Evolutionary conservation across 148 eudicot species (phyloP).

Genomic region (Rhododendron molle): DNA sequence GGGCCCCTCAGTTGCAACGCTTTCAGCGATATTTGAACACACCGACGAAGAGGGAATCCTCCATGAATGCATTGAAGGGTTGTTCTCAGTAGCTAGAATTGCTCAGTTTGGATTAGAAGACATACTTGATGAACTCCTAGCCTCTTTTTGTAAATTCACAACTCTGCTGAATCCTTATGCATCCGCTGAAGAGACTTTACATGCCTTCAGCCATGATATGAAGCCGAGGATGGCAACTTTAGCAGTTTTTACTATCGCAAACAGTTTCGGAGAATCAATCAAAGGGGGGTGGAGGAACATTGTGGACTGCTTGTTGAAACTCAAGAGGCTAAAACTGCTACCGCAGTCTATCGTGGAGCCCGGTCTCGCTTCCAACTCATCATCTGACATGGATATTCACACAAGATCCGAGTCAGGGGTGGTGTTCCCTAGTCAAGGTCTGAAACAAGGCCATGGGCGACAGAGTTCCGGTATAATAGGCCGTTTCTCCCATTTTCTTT

Average conservation of each 20-base stretch:
- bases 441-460: constrained; percentile 24
- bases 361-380: constrained; percentile 19
- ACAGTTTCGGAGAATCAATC: constrained; percentile 66
- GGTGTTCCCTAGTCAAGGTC: constrained; percentile 16
- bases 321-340: constrained; percentile 73
- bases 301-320: constrained; percentile 80
- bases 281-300: constrained; percentile 91
- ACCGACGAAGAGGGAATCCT: constrained; percentile 81
- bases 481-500: constrained; percentile 52
- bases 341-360: constrained; percentile 67
- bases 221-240: constrained; percentile 94
- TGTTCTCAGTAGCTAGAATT: constrained; percentile 74
- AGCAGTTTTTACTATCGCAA: constrained; percentile 81
- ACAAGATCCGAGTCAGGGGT: constrained; percentile 32
- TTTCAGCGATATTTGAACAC: constrained; percentile 82
- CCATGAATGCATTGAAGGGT: constrained; percentile 74
- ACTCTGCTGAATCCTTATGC: constrained; percentile 88
- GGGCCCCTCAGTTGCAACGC: constrained; percentile 78
- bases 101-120: constrained; percentile 77
- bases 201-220: constrained; percentile 75
- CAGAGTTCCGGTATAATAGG: constrained; percentile 36
- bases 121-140: constrained; percentile 74
- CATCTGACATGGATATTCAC: constrained; percentile 20
- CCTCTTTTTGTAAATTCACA: constrained; percentile 85
- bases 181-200: constrained; percentile 83